Evolutionary conservation across 108 stramenopile species (phyloP).

Genomic region (Parietichytrium sp.): DNA sequence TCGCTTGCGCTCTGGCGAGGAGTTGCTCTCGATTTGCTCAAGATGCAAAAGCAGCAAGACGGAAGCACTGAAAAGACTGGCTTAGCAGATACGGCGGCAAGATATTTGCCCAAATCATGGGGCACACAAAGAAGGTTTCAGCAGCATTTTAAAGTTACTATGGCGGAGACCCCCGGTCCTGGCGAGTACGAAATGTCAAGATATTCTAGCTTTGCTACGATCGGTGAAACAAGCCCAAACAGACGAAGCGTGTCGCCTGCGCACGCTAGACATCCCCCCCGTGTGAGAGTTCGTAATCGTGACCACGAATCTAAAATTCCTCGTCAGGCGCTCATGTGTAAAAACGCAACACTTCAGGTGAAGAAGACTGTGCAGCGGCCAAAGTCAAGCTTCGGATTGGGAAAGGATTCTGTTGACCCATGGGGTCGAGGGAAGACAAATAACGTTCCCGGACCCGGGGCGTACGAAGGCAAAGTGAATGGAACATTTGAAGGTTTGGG

Average conservation of each 20-base stretch:
- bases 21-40: neutral
- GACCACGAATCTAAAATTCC: neutral
- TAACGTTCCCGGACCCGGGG: neutral
- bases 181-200: neutral
- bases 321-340: neutral
- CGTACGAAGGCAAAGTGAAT: neutral
- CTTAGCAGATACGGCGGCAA: neutral
- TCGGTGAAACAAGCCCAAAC: neutral
- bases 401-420: neutral
- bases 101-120: neutral
- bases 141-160: neutral
- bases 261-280: neutral
- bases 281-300: neutral
- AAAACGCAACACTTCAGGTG: neutral
- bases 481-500: slow-evolving; percentile 29
- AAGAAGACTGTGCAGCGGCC: neutral
- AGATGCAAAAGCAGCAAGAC: neutral
- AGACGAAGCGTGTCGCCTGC: neutral
- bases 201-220: neutral
- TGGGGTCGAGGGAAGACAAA: slow-evolving; percentile 3
- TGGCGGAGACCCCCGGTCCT: neutral
- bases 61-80: neutral
- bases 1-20: neutral
- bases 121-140: neutral
- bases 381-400: neutral